A percentile compares a stretch with the other conserved stretches of the same genome.
phyloP scores from a whole-genome alignment of 768 basidiomycete species.

The Leccinum barrowsii region DNA sequence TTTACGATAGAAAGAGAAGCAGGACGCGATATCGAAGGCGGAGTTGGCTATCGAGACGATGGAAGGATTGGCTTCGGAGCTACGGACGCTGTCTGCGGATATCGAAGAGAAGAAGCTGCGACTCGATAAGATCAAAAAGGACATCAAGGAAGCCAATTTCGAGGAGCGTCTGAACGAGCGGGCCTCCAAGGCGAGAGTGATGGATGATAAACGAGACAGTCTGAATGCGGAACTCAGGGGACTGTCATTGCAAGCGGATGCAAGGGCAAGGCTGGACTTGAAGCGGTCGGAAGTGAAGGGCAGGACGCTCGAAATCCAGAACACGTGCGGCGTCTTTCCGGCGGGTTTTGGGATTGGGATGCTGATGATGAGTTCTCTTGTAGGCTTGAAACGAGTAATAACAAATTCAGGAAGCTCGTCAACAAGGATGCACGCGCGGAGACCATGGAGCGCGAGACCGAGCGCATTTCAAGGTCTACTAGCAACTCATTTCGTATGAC shows the following conservation, averaged over 20 bases:
- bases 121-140: slow-evolving; percentile 54
- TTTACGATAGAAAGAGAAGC: slow-evolving; percentile 43
- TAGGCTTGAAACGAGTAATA: slow-evolving; percentile 62
- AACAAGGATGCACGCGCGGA: slow-evolving; percentile 55
- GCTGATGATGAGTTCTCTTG: slow-evolving; percentile 4
- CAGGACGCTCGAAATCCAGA: slow-evolving; percentile 64
- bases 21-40: slow-evolving; percentile 46
- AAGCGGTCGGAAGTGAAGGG: slow-evolving; percentile 64
- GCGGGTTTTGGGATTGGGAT: neutral
- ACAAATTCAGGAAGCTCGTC: slow-evolving; percentile 63
- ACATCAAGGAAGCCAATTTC: slow-evolving; percentile 58
- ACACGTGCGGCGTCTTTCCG: slow-evolving; percentile 48
- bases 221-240: slow-evolving; percentile 68
- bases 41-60: slow-evolving; percentile 58
- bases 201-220: slow-evolving; percentile 68
- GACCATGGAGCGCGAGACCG: slow-evolving; percentile 73
- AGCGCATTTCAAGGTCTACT: slow-evolving; percentile 52
- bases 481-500: neutral
- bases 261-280: slow-evolving; percentile 73
- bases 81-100: slow-evolving; percentile 53
- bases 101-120: slow-evolving; percentile 67
- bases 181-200: slow-evolving; percentile 44
- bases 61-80: slow-evolving; percentile 49
- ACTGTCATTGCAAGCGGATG: slow-evolving; percentile 76
- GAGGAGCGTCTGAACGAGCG: slow-evolving; percentile 62